Conservation (phyloP, 768 basidiomycete genomes). For the Pleurotus eryngii region DNA sequence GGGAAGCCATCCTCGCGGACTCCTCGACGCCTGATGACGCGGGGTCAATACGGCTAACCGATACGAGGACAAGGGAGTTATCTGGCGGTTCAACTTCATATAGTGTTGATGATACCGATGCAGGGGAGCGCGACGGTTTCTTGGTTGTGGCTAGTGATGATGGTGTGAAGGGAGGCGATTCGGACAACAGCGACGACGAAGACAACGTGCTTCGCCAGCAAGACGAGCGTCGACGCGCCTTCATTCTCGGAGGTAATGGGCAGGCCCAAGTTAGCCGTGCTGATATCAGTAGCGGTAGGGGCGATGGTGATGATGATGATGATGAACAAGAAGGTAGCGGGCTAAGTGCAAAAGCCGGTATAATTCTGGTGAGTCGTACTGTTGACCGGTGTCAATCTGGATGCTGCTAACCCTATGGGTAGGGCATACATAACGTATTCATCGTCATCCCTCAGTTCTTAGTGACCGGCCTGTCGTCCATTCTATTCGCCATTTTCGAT, state of each 20-base stretch:
- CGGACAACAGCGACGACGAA: slow-evolving; percentile 4
- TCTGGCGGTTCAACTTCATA: neutral
- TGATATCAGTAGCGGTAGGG: slow-evolving; percentile 30
- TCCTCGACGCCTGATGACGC: slow-evolving; percentile 34
- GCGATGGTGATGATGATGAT: slow-evolving; percentile 29
- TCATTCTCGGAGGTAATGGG: slow-evolving; percentile 38
- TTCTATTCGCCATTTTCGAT: slow-evolving; percentile 86
- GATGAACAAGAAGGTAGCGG: slow-evolving; percentile 22
- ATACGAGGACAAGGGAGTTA: slow-evolving; percentile 34
- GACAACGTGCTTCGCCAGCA: slow-evolving; percentile 6
- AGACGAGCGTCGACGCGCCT: neutral
- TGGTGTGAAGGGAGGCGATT: slow-evolving; percentile 22
- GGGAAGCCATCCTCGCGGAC: slow-evolving; percentile 79
- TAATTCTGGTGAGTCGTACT: slow-evolving; percentile 63
- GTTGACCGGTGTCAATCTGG: neutral
- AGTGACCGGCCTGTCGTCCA: slow-evolving; percentile 79
- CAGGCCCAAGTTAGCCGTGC: slow-evolving; percentile 48
- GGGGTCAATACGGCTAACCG: slow-evolving; percentile 39
- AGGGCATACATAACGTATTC: slow-evolving; percentile 96
- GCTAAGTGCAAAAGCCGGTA: slow-evolving; percentile 81
- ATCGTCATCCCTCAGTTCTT: slow-evolving; percentile 94
- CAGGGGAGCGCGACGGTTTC: slow-evolving; percentile 27
- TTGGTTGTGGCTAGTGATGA: slow-evolving; percentile 16
- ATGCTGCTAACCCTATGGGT: neutral
- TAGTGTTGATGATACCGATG: slow-evolving; percentile 14